Conservation (phyloP, 306 rosid species). For the Fragaria ananassa region DNA sequence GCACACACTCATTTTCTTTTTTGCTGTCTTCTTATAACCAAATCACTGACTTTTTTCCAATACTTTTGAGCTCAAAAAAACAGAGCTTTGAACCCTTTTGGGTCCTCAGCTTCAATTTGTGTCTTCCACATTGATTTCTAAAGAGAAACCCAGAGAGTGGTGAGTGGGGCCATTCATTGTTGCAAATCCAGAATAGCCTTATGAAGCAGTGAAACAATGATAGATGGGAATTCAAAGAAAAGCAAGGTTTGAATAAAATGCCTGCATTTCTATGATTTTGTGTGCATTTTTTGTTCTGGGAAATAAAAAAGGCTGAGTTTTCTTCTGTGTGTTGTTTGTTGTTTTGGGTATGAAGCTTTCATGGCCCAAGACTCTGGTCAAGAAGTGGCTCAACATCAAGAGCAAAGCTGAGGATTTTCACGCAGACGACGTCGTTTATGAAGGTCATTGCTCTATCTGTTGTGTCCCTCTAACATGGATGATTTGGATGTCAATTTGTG, state of each 20-base stretch:
- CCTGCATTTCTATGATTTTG: conserved; percentile 18
- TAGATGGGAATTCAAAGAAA: conserved; percentile 92
- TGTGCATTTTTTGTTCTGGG: conserved; percentile 9
- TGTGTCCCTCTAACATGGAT: conserved; percentile 25
- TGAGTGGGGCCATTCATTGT: conserved; percentile 14
- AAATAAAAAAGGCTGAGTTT: not conserved
- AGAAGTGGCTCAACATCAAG: conserved; percentile 95
- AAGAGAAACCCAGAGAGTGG: conserved; percentile 11
- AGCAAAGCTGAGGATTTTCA: conserved; percentile 86
- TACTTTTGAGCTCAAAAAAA: conserved; percentile 25
- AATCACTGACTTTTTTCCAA: conserved; percentile 1
- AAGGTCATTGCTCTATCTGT: conserved; percentile 50
- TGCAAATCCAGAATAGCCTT: conserved; percentile 33
- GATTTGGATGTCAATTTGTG: conserved; percentile 31
- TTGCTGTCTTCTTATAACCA: conserved; percentile 16
- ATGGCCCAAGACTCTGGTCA: conserved; percentile 94
- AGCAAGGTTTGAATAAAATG: conserved; percentile 81
- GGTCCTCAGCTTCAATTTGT: conserved; percentile 1
- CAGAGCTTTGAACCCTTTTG: conserved; percentile 12
- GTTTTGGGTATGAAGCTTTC: conserved; percentile 68
- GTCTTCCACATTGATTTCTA: conserved; percentile 6
- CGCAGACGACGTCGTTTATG: conserved; percentile 67
- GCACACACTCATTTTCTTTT: conserved; percentile 24
- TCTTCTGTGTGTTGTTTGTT: conserved; percentile 23
- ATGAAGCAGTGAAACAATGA: conserved; percentile 92